Base-by-base conservation (phyloP, 345 rosid genomes). In the Aurinia saxatilis region DNA sequence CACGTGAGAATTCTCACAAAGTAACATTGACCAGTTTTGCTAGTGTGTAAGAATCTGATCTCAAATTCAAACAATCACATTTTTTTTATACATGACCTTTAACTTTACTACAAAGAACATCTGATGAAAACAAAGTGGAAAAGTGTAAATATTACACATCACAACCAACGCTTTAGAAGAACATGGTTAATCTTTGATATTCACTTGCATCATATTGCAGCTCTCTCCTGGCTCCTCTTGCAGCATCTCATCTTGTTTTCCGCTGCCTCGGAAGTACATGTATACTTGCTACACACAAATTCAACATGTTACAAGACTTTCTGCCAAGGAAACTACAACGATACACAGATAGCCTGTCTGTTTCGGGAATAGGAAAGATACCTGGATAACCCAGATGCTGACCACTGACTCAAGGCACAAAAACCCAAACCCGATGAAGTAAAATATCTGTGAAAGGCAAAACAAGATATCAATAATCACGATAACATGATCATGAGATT, bases 331-430 rank as follows among this genome's bases (percentile, higher is more conserved):
- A 60, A 46, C 68, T 37, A 53, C 8, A 46, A 19, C 5, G 25
- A 53, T 41, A 7, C 17, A 36, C 42, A 29, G 40, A 46, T 2
- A 35, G n/a, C n/a, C n/a, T n/a, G n/a, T n/a, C n/a, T n/a, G n/a
- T n/a, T n/a, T n/a, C n/a, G n/a, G n/a, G n/a, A n/a, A n/a, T n/a
- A n/a, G n/a, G 56, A 47, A 52, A 46, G 25, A 48, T 15, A 90
- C 97, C 99, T 85, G 99, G 34, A 93, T 58, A 60, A 90, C 96
- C 95, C 95, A 93, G 56, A 90, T 76, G 78, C 99, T 90, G 80
- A 87, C 71, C 46, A 90, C 27, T 2, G 95, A 65, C 77, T 90
- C 99, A 18, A 79, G 44, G 48, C 84, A 79, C 79, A 87, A 90
- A 13, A 79, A 77, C 57, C 78, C 96, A 38, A n/a, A n/a, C n/a